Conservation (phyloP, 148 eudicot species). For the Rhododendron williamsianum region DNA sequence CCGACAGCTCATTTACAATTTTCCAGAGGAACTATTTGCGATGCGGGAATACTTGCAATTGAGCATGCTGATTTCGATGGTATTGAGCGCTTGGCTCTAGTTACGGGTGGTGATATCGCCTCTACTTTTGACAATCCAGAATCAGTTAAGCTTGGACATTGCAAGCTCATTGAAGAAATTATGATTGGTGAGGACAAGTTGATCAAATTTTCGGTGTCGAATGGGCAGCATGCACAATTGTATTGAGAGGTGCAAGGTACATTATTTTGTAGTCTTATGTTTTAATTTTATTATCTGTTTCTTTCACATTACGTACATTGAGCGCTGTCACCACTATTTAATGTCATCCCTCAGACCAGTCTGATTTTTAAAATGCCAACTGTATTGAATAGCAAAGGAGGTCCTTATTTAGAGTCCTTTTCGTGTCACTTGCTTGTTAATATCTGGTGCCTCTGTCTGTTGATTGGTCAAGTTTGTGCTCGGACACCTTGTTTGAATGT, state of each 20-base stretch:
- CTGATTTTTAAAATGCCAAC: background rate
- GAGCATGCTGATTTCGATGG: constrained; percentile 99
- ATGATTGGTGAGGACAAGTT: constrained; percentile 98
- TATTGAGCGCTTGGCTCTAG: constrained; percentile 91
- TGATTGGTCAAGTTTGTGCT: background rate
- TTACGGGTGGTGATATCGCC: constrained; percentile 98
- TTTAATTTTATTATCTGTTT: background rate
- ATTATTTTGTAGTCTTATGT: background rate
- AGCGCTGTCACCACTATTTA: background rate
- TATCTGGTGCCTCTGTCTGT: background rate
- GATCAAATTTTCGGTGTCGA: constrained; percentile 92
- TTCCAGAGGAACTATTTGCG: constrained; percentile 97
- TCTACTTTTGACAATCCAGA: constrained; percentile 99
- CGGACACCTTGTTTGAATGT: background rate
- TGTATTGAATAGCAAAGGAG: background rate
- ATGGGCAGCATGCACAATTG: constrained; percentile 98
- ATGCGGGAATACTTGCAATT: constrained; percentile 96
- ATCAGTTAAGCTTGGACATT: constrained; percentile 90
- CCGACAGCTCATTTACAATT: constrained; percentile 90
- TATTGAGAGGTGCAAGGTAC: constrained; percentile 98
- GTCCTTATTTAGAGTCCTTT: background rate
- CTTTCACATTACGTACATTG: background rate
- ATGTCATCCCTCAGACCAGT: background rate
- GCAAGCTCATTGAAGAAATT: constrained; percentile 92
- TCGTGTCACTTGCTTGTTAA: background rate